Evolutionary conservation across 129 eudicot genomes (phyloP), one percentile per base, ranked within the genome.

Genomic region (Heracleum sosnowskyi): DNA sequence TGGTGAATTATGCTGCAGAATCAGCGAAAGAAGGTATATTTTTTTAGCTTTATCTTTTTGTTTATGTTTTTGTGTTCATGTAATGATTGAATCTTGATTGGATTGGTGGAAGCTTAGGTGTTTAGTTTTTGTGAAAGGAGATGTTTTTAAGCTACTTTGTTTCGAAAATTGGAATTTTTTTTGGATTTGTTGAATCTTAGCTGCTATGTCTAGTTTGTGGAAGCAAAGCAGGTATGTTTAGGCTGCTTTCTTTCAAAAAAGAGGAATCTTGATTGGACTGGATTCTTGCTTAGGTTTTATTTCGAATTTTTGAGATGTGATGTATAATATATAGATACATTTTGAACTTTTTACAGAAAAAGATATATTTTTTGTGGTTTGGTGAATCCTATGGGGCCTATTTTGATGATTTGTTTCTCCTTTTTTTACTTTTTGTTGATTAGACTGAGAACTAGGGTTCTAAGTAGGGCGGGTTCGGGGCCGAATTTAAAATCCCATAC

Each of bases 1-100:
- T 66, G 29, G 47, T 62, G 51, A 73, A 86, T 47, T 81, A 88
- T 90, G 94, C 93, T 84, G 86, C 93, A 76, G 80, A 89, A 92
- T 92, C 91, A 84, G 78, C 82, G 90, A 13, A 92, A 83, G 84
- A 92, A 92, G 97, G 96, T 91, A 63, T 11, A 37, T 39, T 79
- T 86, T 76, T 2, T 41, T 4, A 2, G 13, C 34, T 37, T 36
- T 63, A 11, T 64, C 9, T 29, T 8, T 62, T 85, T 73, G 4
- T 41, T 26, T 18, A 6, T 40, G 22, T 42, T 42, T 42, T 10
- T 28, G 2, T 63, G 34, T 28, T 60, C 26, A 60, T 11, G 4
- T 49, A 4, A 2, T 15, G 49, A 13, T 45, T 44, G 35, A 22
- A 66, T 66, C 36, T 70, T 33, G 42, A 70, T 35, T 72, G 64